Conservation (phyloP, 495 filamentous ascomycete genomes). For the Trichoderma orchidacearum region DNA sequence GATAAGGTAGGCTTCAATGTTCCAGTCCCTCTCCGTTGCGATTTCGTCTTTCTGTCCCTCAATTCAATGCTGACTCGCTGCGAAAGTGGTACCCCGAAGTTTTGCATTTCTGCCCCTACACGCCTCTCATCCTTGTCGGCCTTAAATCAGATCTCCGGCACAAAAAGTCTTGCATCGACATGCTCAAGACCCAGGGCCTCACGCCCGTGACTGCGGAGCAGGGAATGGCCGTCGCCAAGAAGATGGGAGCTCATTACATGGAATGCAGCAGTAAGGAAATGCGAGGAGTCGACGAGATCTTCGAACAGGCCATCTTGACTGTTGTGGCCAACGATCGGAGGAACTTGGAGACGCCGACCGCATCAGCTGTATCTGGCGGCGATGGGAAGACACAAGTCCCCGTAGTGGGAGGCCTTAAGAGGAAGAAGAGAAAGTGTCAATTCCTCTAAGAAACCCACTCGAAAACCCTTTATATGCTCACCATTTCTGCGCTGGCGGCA, state of each 20-base stretch:
- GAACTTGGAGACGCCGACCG: conserved; percentile 29
- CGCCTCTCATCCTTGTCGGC: conserved; percentile 86
- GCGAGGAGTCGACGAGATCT: conserved; percentile 89
- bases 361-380: conserved; percentile 10
- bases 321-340: conserved; percentile 58
- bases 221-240: conserved; percentile 69
- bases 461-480: neutral
- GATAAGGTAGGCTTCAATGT: conserved; percentile 61
- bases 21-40: conserved; percentile 1
- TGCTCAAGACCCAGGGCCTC: conserved; percentile 93
- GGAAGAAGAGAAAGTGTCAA: conserved; percentile 46
- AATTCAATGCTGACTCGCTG: conserved; percentile 9
- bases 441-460: neutral
- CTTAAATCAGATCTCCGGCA: conserved; percentile 91
- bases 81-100: conserved; percentile 96
- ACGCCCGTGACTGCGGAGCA: conserved; percentile 89
- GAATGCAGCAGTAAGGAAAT: conserved; percentile 98
- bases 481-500: neutral
- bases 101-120: conserved; percentile 95
- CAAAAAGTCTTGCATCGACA: conserved; percentile 92
- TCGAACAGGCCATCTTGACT: conserved; percentile 74
- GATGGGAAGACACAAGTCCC: conserved; percentile 10
- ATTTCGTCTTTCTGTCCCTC: too few species aligned
- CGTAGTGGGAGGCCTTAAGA: conserved; percentile 23
- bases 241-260: conserved; percentile 90